Evolutionary conservation across 2,329 filamentous ascomycete genomes (phyloP).

Genomic region (Xylaria sp.): DNA sequence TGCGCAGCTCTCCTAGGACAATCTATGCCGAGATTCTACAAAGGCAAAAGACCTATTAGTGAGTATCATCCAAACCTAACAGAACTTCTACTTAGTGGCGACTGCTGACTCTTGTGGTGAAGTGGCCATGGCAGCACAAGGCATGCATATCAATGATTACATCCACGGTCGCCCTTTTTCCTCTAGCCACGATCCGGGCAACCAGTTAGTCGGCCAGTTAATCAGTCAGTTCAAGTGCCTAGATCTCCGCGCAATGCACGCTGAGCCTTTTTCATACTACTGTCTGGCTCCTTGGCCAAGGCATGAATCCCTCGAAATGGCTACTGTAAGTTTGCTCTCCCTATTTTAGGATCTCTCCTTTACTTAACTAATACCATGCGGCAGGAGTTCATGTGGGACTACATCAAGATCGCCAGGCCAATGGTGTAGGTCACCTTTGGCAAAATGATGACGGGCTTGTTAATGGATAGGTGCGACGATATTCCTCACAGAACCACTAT

Average conservation of each 20-base stretch:
- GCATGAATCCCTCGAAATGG: not conserved
- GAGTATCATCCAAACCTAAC: not conserved
- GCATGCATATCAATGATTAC: constrained; percentile 17
- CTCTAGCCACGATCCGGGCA: not conserved
- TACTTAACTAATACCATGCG: not conserved
- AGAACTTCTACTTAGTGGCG: not conserved
- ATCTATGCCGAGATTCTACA: constrained; percentile 5
- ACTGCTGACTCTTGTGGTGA: constrained; percentile 1
- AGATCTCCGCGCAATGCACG: not conserved
- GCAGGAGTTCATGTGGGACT: constrained; percentile 23
- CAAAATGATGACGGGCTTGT: constrained; percentile 5
- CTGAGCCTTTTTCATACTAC: constrained; percentile 20
- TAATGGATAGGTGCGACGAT: not conserved
- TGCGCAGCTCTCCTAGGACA: not conserved
- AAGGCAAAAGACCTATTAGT: constrained; percentile 9
- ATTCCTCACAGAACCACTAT: not conserved
- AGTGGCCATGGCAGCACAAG: constrained; percentile 16
- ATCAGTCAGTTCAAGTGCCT: not conserved
- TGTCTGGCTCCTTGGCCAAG: constrained; percentile 17
- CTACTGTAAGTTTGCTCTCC: constrained; percentile 4
- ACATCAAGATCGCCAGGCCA: constrained; percentile 19
- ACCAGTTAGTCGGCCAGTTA: not conserved
- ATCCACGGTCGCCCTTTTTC: constrained; percentile 3
- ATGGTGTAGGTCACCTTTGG: constrained; percentile 28
- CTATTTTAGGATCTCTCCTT: not conserved